Base-by-base conservation (phyloP, 2,329 filamentous ascomycete species). In the Gnomoniopsis smithogilvyi region DNA sequence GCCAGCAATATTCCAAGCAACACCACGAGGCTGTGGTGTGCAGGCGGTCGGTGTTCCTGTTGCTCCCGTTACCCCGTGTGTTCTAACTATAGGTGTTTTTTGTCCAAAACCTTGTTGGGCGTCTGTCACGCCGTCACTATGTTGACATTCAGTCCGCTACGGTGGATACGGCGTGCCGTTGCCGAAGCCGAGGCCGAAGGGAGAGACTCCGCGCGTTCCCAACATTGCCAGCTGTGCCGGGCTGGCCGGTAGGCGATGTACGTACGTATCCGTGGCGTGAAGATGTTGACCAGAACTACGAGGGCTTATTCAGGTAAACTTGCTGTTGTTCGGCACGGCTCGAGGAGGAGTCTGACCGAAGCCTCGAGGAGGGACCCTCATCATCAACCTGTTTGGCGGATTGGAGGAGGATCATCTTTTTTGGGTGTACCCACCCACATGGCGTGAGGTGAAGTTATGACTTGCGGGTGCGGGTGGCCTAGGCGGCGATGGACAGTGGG, bases 391-490 rank as follows among this genome's bases (percentile, higher is more conserved):
- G 26, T 19, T 14, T 15, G 6, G 34, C 51, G 51, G 50, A 52
- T 52, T 52, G 50, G 50, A 41, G 21, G 50, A 52, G 51, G 22
- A 19, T 8, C 19, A 26, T 34, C 24, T 24, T 47, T 26, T 48
- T 30, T 30, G 26, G n/a, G 26, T 17, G 30, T 48, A 36, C 3
- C 52, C 26, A 54, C 36, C 49, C 33, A 45, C 47, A 46, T 46
- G 52, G 52, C 52, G 52, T 54, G 52, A 54, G 52, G 21, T 54
- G 43, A 22, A 43, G 43, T 47, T 36, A 43, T 43, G 11, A 30
- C 47, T 47, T 43, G 17, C 41, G 36, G 15, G 19, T 30, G 26
- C 26, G 26, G 26, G 26, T 30, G 26, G 26, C 26, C 8, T 4
- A 30, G 26, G 26, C 26, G 26, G 26, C 26, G 30, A 41, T 41